Conservation (phyloP, 2,329 filamentous ascomycete genomes). For the Alternaria sp. region DNA sequence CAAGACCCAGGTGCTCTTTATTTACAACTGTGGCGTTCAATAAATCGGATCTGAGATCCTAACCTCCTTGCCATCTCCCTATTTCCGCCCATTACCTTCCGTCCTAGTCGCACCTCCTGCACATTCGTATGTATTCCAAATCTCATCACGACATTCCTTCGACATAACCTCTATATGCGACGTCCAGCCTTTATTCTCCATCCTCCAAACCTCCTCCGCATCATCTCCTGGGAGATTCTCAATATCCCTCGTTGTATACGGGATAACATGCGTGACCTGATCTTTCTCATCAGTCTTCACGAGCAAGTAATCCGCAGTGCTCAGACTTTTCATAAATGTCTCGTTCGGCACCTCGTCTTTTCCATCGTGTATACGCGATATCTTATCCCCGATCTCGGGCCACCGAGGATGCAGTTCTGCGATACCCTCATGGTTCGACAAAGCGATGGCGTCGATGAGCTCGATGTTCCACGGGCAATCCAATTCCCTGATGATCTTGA, state of each 20-base stretch:
- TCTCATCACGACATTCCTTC: neutral
- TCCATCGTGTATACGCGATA: neutral
- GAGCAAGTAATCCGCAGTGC: neutral
- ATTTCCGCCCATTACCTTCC: neutral
- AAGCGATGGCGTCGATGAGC: neutral
- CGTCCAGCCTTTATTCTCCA: neutral
- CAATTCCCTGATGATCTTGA: neutral
- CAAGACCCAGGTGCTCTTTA: too few species aligned
- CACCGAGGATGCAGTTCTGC: neutral
- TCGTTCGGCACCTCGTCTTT: neutral
- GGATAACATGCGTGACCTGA: neutral
- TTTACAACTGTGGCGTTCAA: neutral
- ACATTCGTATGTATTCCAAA: neutral
- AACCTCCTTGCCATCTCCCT: neutral
- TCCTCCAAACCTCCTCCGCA: accelerated
- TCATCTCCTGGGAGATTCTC: neutral
- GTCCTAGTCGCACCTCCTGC: neutral
- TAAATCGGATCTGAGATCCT: accelerated
- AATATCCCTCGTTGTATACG: neutral
- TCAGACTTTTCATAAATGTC: neutral
- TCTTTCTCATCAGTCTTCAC: neutral
- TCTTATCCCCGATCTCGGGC: neutral
- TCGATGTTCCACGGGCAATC: neutral
- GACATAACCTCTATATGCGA: neutral
- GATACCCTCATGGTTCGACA: neutral